Percentiles rank a stretch among this genome's conserved stretches.
Conservation (phyloP, 148 eudicot species). For the Diospyros lotus region DNA sequence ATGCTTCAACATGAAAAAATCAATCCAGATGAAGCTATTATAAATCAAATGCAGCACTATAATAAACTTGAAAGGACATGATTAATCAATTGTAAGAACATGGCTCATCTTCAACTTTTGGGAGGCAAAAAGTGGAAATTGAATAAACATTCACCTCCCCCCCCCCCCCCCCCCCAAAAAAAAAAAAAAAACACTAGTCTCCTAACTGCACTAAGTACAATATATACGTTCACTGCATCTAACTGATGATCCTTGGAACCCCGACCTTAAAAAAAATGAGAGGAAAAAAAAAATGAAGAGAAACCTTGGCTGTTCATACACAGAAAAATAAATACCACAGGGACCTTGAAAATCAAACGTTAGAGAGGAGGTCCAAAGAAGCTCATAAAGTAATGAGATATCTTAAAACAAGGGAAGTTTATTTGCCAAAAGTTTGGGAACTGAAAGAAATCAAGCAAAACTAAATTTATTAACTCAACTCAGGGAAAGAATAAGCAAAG, state of each 20-base stretch:
- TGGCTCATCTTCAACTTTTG: no score
- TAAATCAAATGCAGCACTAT: neutral
- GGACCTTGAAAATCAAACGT: neutral
- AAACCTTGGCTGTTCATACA: neutral
- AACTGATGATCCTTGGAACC: no score
- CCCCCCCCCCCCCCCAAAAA: no score
- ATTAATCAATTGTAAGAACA: no score
- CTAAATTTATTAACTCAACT: neutral
- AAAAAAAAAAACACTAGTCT: neutral
- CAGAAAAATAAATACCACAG: neutral
- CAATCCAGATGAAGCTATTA: slow-evolving; percentile 1
- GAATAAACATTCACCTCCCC: no score
- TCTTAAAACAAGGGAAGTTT: neutral
- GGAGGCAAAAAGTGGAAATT: no score
- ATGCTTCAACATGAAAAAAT: neutral
- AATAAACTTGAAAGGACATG: neutral
- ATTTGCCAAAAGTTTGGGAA: neutral
- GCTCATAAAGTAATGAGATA: no score
- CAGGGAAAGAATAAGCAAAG: neutral
- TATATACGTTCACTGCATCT: neutral
- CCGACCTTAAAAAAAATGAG: no score
- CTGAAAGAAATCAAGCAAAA: neutral
- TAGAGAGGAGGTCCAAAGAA: neutral
- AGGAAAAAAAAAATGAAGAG: no score
- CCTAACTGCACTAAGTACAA: neutral